Evolutionary conservation across 169 alveolate genomes (phyloP).

Genomic region (Cryptosporidium felis): DNA sequence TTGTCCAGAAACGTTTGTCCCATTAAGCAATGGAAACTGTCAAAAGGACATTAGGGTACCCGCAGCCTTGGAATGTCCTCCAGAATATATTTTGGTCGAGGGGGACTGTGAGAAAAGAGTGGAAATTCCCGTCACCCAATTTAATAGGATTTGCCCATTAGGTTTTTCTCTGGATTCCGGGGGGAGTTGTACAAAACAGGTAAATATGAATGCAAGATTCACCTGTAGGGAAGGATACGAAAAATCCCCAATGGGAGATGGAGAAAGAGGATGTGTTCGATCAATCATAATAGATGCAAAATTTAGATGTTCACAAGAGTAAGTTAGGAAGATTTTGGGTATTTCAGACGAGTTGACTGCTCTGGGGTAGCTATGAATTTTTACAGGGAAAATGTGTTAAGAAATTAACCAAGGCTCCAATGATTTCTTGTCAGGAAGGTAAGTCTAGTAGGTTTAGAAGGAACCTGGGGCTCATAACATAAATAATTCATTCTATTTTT

Average conservation of each 20-base stretch:
- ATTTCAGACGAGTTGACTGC: background rate
- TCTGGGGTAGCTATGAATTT: slow-evolving; percentile 45
- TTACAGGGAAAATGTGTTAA: slow-evolving; percentile 3
- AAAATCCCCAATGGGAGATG: background rate
- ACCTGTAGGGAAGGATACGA: slow-evolving; percentile 48
- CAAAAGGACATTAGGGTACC: slow-evolving; percentile 65
- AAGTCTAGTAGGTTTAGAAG: background rate
- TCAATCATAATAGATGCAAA: slow-evolving; percentile 21
- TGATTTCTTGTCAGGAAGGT: slow-evolving; percentile 43
- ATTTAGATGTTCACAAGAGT: slow-evolving; percentile 46
- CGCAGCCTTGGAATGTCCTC: slow-evolving; percentile 68
- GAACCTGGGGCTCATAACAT: no score
- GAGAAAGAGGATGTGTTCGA: slow-evolving; percentile 28
- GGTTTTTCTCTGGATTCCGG: slow-evolving; percentile 39
- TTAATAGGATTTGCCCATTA: slow-evolving; percentile 36
- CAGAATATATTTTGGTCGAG: slow-evolving; percentile 10
- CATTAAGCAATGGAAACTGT: slow-evolving; percentile 54
- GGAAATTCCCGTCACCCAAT: slow-evolving; percentile 18
- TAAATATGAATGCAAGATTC: slow-evolving; percentile 30
- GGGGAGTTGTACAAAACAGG: slow-evolving; percentile 53
- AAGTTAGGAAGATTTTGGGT: background rate
- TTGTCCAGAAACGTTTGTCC: slow-evolving; percentile 60
- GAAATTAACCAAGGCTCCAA: slow-evolving; percentile 16
- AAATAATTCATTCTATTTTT: no score
- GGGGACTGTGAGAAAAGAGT: slow-evolving; percentile 64